Conservation (phyloP, 2,329 filamentous ascomycete genomes). For the Tolypocladium ovalisporum region DNA sequence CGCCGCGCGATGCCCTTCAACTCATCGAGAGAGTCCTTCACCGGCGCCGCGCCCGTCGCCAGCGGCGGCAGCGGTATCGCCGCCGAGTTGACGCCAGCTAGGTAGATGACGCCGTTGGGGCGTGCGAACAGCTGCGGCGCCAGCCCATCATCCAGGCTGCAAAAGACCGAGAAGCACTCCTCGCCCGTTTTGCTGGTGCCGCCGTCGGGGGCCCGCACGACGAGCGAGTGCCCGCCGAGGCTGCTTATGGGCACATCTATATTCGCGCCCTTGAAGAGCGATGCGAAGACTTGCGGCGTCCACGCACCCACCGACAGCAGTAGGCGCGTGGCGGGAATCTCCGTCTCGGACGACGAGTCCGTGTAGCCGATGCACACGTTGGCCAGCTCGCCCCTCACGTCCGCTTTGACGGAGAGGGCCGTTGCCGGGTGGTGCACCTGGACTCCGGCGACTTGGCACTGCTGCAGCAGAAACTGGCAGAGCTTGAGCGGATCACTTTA, state of each 20-base stretch:
- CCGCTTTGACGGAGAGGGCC: slow-evolving; percentile 39
- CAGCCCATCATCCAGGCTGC: slow-evolving; percentile 45
- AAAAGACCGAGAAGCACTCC: slow-evolving; percentile 59
- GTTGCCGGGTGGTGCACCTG: slow-evolving; percentile 53
- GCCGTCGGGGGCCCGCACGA: slow-evolving; percentile 44
- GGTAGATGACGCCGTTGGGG: slow-evolving; percentile 56
- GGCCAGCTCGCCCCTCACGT: slow-evolving; percentile 37
- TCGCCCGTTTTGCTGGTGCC: slow-evolving; percentile 23
- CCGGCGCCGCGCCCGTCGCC: slow-evolving; percentile 9
- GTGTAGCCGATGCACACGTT: slow-evolving; percentile 38
- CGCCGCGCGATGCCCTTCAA: slow-evolving; percentile 36
- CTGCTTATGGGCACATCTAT: slow-evolving; percentile 37
- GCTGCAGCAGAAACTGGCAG: slow-evolving; percentile 50
- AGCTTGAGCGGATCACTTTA: slow-evolving; percentile 53
- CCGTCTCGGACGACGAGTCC: slow-evolving; percentile 29
- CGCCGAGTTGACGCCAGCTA: slow-evolving; percentile 60
- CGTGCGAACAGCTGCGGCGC: slow-evolving; percentile 64
- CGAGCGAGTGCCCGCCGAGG: slow-evolving; percentile 62
- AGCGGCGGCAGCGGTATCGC: slow-evolving; percentile 46
- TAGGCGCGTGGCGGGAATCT: slow-evolving; percentile 53
- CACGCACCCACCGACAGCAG: slow-evolving; percentile 62
- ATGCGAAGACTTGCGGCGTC: slow-evolving; percentile 54
- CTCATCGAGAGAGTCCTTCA: slow-evolving; percentile 27
- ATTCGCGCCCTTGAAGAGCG: slow-evolving; percentile 49
- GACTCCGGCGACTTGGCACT: slow-evolving; percentile 49